Evolutionary conservation across 352 stramenopile species (phyloP), one percentile per base, ranked within the genome.

Genomic region (Phytophthora idaei): DNA sequence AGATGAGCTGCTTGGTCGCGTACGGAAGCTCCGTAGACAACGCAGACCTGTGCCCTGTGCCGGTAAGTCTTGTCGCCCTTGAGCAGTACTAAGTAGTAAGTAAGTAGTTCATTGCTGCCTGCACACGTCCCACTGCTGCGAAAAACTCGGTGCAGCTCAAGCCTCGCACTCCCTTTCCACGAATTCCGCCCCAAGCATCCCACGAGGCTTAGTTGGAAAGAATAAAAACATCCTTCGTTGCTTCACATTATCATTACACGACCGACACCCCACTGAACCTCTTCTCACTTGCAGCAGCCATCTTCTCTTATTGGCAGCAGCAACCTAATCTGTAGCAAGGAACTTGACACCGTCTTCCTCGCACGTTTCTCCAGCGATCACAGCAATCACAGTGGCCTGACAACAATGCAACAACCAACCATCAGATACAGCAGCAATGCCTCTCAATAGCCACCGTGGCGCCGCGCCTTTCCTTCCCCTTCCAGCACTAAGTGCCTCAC

Each of bases 321-420:
- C 42, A 46, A 47, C 37, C 28, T 78, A 94, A 34, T 91, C 83
- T 0, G 76, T 81, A 11, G 83, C 71, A 41, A 95, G 69, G 60
- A 95, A 95, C 69, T 95, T 95, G 71, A 95, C 87, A 45, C 87
- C 87, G 70, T 93, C 84, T 68, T 95, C 85, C 66, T 95, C 85
- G 34, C 84, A 89, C 31, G 87, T 95, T 67, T 89, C 80, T 21
- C 87, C 87, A 7, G 84, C 78, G 61, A 21, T 21, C 17, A 21
- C 17, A 21, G 17, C 17, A 59, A 21, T 21, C 17, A 21, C 17
- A 21, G 17, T 0, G 11, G 83, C 87, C 83, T 92, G 41, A 9
- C 44, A 58, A 25, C 39, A 51, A 61, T 14, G 37, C 32, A 42
- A 14, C 36, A 36, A 25, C 3, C 39, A 50, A 28, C 11, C 14